These are phyloP conservation scores for Uncinocarpus reesii DNA, from an alignment of 2,329 filamentous ascomycete species.

Conservation along the genomic window DNA sequence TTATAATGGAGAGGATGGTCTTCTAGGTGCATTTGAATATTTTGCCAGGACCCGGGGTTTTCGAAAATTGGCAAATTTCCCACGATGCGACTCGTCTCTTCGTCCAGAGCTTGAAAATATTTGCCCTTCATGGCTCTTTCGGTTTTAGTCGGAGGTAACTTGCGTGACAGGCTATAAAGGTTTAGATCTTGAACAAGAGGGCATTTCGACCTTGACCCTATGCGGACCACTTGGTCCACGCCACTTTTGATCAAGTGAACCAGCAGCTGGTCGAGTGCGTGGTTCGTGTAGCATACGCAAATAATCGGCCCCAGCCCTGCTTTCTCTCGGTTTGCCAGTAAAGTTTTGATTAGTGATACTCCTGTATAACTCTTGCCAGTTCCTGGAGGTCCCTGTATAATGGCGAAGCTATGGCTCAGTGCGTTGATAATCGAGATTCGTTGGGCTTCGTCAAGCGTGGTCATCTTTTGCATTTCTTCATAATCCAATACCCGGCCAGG, in stretches of 20 bases:
- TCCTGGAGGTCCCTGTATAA: slow-evolving; percentile 61
- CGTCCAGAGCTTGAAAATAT: slow-evolving; percentile 8
- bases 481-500: slow-evolving; percentile 25
- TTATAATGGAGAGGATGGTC: not conserved
- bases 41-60: not conserved
- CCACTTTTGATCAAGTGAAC: slow-evolving; percentile 52
- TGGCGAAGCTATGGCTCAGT: slow-evolving; percentile 39
- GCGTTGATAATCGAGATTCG: slow-evolving; percentile 22
- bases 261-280: slow-evolving; percentile 56
- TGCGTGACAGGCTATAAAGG: slow-evolving; percentile 31
- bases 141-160: slow-evolving; percentile 27
- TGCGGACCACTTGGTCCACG: slow-evolving; percentile 49
- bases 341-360: slow-evolving; percentile 46
- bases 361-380: slow-evolving; percentile 59
- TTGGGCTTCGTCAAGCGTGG: slow-evolving; percentile 43
- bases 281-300: slow-evolving; percentile 53
- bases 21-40: slow-evolving; percentile 1
- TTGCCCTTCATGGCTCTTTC: slow-evolving; percentile 21
- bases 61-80: not conserved
- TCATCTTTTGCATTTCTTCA: slow-evolving; percentile 24
- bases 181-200: slow-evolving; percentile 43
- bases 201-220: slow-evolving; percentile 51
- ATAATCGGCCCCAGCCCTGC: slow-evolving; percentile 39
- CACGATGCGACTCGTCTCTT: slow-evolving; percentile 14
- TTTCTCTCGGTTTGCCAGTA: slow-evolving; percentile 24